Percentiles rank a stretch among this genome's conserved stretches.
Conservation (phyloP, 2,329 filamentous ascomycete species). For the Canariomyces notabilis region DNA sequence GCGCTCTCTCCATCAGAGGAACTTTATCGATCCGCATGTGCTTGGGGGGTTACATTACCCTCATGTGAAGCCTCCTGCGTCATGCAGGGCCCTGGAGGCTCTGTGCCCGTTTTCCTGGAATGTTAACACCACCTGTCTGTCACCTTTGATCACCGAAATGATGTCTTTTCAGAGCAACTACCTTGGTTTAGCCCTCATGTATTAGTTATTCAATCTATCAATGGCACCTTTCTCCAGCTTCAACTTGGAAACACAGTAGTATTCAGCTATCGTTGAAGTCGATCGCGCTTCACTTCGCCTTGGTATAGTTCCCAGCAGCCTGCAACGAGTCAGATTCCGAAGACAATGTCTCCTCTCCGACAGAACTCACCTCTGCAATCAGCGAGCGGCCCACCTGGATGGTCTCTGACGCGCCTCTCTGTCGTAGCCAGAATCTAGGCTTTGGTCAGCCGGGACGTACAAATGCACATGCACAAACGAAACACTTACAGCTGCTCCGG, state of each 20-base stretch:
- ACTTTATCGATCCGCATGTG: too few relatives aligned
- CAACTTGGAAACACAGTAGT: background rate
- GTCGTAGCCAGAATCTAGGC: conserved; percentile 56
- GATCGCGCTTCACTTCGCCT: background rate
- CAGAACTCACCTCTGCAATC: conserved; percentile 42
- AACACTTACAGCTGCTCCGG: conserved; percentile 41
- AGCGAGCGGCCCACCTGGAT: conserved; percentile 51
- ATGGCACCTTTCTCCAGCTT: background rate
- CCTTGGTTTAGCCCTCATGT: too few relatives aligned
- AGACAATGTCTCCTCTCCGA: background rate
- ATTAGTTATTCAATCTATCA: background rate
- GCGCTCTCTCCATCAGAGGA: too few relatives aligned
- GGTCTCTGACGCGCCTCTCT: conserved; percentile 52
- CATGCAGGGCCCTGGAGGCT: too few relatives aligned
- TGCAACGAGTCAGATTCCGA: background rate
- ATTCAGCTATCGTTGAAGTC: background rate
- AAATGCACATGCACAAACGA: background rate
- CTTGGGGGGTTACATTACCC: too few relatives aligned
- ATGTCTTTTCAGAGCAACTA: too few relatives aligned
- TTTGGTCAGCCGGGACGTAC: background rate
- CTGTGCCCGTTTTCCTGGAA: too few relatives aligned
- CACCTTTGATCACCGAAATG: too few relatives aligned
- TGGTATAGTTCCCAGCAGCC: background rate
- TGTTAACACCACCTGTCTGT: too few relatives aligned
- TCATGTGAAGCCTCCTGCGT: too few relatives aligned